A percentile compares a stretch with the other conserved stretches of the same genome.
These are phyloP conservation scores for Plasmodium ovale DNA, from an alignment of 169 alveolate species.

Conservation along the genomic window DNA sequence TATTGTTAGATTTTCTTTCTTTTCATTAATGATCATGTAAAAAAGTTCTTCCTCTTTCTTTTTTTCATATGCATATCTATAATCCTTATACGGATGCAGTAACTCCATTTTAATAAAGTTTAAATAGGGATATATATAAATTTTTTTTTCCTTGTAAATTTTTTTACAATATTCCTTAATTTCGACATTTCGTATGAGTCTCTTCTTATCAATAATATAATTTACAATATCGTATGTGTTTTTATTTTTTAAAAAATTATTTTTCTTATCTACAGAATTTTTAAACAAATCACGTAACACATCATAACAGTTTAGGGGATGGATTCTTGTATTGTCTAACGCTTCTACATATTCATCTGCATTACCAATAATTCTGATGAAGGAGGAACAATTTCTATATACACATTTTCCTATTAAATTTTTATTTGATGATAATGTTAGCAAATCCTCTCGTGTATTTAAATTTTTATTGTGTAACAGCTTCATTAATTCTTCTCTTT, in stretches of 20 bases:
- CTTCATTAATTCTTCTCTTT: constrained; percentile 59
- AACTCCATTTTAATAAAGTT: constrained; percentile 81
- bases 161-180: constrained; percentile 39
- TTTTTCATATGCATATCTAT: constrained; percentile 68
- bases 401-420: constrained; percentile 79
- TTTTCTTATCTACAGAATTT: constrained; percentile 81
- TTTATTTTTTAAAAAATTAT: constrained; percentile 48
- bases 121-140: constrained; percentile 83
- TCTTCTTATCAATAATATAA: constrained; percentile 48
- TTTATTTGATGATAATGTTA: constrained; percentile 31
- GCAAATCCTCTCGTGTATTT: constrained; percentile 50
- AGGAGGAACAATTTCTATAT: constrained; percentile 82
- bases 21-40: constrained; percentile 80
- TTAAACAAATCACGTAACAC: constrained; percentile 82
- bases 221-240: constrained; percentile 39
- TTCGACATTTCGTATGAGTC: constrained; percentile 29
- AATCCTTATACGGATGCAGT: constrained; percentile 82
- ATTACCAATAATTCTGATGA: constrained; percentile 72
- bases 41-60: constrained; percentile 80
- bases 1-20: constrained; percentile 66
- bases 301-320: constrained; percentile 82
- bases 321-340: constrained; percentile 85
- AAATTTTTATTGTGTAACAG: constrained; percentile 47
- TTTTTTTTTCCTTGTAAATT: constrained; percentile 76
- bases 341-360: constrained; percentile 66